A percentile compares a stretch with the other conserved stretches of the same genome.
These are phyloP conservation scores for Rhodofomes roseus DNA, from an alignment of 1,284 basidiomycete species.

Conservation along the genomic window DNA sequence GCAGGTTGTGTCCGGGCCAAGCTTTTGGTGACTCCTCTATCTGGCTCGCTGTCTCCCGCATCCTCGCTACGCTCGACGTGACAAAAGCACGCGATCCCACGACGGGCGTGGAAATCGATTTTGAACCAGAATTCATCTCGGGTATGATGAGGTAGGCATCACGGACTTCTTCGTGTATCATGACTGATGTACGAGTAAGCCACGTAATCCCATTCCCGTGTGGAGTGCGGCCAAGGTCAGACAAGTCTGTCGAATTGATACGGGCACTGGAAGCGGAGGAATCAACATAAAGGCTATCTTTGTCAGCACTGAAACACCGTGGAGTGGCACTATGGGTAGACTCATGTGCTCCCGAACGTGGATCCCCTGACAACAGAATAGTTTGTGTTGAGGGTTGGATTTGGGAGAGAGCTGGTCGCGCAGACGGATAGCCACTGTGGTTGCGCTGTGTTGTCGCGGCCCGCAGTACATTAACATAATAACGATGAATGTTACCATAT, in stretches of 20 bases:
- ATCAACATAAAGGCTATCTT: no score
- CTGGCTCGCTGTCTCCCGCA: conserved; percentile 15
- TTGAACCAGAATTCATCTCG: neutral
- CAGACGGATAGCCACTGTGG: no score
- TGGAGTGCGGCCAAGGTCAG: neutral
- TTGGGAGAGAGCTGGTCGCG: no score
- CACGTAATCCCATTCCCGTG: neutral
- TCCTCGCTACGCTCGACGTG: conserved; percentile 13
- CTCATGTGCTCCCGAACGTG: no score
- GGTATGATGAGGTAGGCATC: neutral
- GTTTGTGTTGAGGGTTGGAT: no score
- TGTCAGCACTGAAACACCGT: no score
- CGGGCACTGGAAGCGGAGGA: no score
- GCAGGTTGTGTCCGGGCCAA: conserved; percentile 10
- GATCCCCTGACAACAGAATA: no score
- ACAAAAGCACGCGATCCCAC: conserved; percentile 5
- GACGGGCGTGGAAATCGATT: conserved; percentile 7
- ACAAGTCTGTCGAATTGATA: neutral
- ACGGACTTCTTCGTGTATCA: neutral
- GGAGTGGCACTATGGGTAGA: no score
- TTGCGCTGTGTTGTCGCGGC: no score
- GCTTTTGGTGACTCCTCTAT: conserved; percentile 16
- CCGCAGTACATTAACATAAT: no score
- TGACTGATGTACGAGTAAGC: neutral
- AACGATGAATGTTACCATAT: no score